phyloP scores from a whole-genome alignment of 768 basidiomycete species.

The Austroboletus eburneus region DNA sequence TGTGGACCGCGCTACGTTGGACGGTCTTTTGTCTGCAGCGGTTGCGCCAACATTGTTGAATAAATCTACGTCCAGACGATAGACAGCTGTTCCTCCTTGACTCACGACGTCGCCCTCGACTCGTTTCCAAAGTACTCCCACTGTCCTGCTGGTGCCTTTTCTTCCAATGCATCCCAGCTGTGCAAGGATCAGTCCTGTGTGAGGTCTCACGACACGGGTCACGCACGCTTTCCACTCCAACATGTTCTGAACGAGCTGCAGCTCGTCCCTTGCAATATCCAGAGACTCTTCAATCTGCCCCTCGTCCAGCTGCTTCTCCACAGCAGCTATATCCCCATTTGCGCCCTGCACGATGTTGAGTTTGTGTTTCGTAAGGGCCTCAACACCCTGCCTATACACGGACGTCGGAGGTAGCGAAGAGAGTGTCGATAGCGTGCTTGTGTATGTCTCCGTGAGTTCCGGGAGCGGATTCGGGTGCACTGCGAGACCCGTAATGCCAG shows the following conservation, averaged over 20 bases:
- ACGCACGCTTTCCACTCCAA: slow-evolving; percentile 96
- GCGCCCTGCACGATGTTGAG: slow-evolving; percentile 68
- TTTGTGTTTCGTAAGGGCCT: slow-evolving; percentile 79
- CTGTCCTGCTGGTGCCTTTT: slow-evolving; percentile 75
- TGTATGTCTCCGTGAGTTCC: slow-evolving; percentile 68
- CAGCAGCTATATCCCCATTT: slow-evolving; percentile 59
- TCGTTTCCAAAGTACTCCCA: slow-evolving; percentile 79
- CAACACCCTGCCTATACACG: slow-evolving; percentile 85
- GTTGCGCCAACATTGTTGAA: slow-evolving; percentile 4
- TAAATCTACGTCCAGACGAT: no score
- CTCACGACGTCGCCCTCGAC: slow-evolving; percentile 38
- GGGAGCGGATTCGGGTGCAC: slow-evolving; percentile 86
- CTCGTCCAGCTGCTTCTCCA: slow-evolving; percentile 74
- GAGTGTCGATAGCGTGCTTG: slow-evolving; percentile 68
- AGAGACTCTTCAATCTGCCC: slow-evolving; percentile 87
- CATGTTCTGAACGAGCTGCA: slow-evolving; percentile 74
- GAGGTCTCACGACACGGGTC: slow-evolving; percentile 1
- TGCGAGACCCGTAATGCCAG: slow-evolving; percentile 79
- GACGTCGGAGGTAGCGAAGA: slow-evolving; percentile 72
- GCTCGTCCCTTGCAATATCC: slow-evolving; percentile 78
- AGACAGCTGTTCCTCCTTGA: no score
- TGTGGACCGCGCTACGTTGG: background rate
- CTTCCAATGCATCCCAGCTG: slow-evolving; percentile 88
- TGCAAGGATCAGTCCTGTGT: slow-evolving; percentile 3
- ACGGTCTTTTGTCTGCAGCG: slow-evolving; percentile 1